Conservation (phyloP, 306 rosid genomes). For the Hippophae gyantsensis region DNA sequence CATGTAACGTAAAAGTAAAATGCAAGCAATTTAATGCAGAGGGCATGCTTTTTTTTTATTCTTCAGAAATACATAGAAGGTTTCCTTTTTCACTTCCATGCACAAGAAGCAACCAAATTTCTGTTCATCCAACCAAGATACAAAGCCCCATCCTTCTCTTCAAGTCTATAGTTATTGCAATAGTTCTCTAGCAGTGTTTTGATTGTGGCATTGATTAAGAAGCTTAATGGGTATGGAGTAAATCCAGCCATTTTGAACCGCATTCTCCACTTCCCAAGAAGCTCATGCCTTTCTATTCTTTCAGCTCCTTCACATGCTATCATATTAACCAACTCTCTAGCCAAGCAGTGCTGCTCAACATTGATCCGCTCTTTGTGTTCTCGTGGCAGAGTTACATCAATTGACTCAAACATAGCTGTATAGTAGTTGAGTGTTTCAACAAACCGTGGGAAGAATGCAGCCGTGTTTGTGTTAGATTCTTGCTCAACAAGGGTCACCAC, state of each 20-base stretch:
- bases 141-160: slow-evolving; percentile 80
- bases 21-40: background rate
- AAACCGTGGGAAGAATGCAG: slow-evolving; percentile 73
- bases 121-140: slow-evolving; percentile 97
- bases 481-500: slow-evolving; percentile 98
- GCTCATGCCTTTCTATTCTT: slow-evolving; percentile 88
- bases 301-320: slow-evolving; percentile 89
- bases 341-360: slow-evolving; percentile 96
- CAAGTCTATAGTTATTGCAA: slow-evolving; percentile 58
- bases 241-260: slow-evolving; percentile 93
- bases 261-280: slow-evolving; percentile 80
- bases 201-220: slow-evolving; percentile 80
- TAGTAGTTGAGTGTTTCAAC: slow-evolving; percentile 68
- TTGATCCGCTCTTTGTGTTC: slow-evolving; percentile 69
- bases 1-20: background rate
- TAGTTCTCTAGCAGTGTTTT: slow-evolving; percentile 72
- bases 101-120: slow-evolving; percentile 90
- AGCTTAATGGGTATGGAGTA: slow-evolving; percentile 73
- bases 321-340: slow-evolving; percentile 83
- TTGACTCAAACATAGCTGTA: slow-evolving; percentile 85
- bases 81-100: slow-evolving; percentile 54
- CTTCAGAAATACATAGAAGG: background rate
- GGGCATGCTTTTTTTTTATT: slow-evolving; percentile 6
- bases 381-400: slow-evolving; percentile 72
- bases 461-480: slow-evolving; percentile 85